Conservation (phyloP, 2,329 filamentous ascomycete species). For the Rosellinia necatrix region DNA sequence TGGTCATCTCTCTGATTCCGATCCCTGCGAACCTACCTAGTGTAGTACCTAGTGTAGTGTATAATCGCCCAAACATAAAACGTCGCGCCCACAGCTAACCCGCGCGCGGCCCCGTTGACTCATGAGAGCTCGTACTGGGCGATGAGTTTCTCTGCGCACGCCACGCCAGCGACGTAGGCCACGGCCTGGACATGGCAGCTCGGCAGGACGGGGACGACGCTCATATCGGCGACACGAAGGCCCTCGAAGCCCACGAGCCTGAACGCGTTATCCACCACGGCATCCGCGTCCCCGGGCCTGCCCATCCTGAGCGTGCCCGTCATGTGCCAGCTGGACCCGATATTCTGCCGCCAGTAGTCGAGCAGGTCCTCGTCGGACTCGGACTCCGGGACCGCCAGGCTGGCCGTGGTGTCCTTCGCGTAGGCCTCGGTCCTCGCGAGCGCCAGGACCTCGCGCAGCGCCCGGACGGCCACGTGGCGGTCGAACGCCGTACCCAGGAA, state of each 20-base stretch:
- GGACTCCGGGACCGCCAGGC: constrained; percentile 48
- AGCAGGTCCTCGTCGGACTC: constrained; percentile 59
- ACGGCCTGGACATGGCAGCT: constrained; percentile 58
- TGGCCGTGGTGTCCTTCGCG: constrained; percentile 39
- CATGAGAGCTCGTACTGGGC: constrained; percentile 46
- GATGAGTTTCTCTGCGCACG: constrained; percentile 55
- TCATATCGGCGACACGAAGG: constrained; percentile 57
- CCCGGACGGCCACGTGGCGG: constrained; percentile 53
- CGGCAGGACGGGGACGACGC: constrained; percentile 54
- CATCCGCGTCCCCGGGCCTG: constrained; percentile 44
- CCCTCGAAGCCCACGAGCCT: constrained; percentile 53
- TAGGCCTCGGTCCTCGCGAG: not conserved
- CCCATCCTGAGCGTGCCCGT: constrained; percentile 64
- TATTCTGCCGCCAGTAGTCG: constrained; percentile 48
- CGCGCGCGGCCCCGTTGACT: too few species aligned
- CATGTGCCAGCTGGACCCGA: constrained; percentile 58
- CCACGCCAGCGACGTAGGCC: constrained; percentile 58
- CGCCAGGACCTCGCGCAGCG: constrained; percentile 52
- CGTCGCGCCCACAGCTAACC: too few species aligned
- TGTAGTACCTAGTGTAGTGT: too few species aligned
- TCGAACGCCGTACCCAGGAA: constrained; percentile 61
- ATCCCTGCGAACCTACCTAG: too few species aligned
- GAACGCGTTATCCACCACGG: constrained; percentile 56
- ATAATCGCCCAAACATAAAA: too few species aligned
- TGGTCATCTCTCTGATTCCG: too few species aligned